Evolutionary conservation across 2,329 filamentous ascomycete genomes (phyloP).

Genomic region (Beauveria brongniartii): DNA sequence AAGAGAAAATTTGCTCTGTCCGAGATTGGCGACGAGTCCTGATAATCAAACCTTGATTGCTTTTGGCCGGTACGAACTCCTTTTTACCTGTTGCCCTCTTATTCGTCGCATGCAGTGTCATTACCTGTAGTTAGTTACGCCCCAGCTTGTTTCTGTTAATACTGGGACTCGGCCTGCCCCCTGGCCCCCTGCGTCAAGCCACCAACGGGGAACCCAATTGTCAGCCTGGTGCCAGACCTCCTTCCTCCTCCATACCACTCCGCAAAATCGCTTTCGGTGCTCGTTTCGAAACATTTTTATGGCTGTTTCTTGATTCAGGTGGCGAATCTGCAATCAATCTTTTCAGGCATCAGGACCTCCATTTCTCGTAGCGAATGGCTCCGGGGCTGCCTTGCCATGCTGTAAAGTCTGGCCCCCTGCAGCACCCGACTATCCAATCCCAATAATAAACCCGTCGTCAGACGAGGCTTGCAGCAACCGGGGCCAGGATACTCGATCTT

Average conservation of each 20-base stretch:
- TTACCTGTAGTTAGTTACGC: too few relatives aligned
- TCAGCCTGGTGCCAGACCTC: not conserved
- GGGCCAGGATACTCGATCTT: not conserved
- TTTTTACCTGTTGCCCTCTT: not conserved
- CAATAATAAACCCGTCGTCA: not conserved
- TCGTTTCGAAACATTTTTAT: not conserved
- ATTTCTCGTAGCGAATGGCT: too few relatives aligned
- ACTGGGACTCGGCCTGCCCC: not conserved
- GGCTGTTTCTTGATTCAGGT: too few relatives aligned
- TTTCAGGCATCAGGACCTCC: too few relatives aligned
- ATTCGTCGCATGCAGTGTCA: not conserved
- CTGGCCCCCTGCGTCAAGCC: constrained; percentile 8
- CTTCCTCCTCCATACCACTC: not conserved
- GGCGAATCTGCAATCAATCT: too few relatives aligned
- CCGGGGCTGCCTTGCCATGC: too few relatives aligned
- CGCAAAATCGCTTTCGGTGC: not conserved
- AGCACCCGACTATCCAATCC: too few relatives aligned
- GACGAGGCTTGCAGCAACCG: not conserved
- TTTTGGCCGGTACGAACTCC: too few relatives aligned
- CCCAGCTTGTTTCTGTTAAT: not conserved
- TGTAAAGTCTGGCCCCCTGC: too few relatives aligned
- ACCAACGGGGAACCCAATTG: not conserved
- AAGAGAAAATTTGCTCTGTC: too few relatives aligned
- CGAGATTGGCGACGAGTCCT: too few relatives aligned
- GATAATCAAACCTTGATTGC: too few relatives aligned